phyloP scores from a whole-genome alignment of 2,329 filamentous ascomycete genomes.

The Zarea fungicola region DNA sequence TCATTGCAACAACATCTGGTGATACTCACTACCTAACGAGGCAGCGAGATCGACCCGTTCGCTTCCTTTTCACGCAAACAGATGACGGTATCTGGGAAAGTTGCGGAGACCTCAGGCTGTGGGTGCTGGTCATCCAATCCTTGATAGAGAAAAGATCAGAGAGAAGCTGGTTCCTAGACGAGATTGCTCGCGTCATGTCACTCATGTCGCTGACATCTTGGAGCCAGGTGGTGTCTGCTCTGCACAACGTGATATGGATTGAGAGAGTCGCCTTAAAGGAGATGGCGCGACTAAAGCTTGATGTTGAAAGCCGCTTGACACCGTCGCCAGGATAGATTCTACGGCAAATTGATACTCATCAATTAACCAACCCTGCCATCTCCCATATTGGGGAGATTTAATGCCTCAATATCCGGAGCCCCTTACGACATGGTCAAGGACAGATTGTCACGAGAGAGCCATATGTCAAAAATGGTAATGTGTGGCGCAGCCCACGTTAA shows the following conservation, averaged over 20 bases:
- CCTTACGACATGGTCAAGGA: too few relatives aligned
- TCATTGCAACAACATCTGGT: conserved; percentile 15
- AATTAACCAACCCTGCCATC: too few relatives aligned
- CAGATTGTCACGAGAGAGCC: too few relatives aligned
- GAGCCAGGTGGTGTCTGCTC: conserved; percentile 9
- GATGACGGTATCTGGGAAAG: conserved; percentile 4
- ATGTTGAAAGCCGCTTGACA: conserved; percentile 5
- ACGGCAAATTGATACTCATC: background rate
- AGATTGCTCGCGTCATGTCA: conserved; percentile 8
- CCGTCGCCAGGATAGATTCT: background rate
- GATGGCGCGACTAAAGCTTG: conserved; percentile 13
- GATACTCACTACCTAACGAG: conserved; percentile 12
- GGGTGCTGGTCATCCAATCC: conserved; percentile 15
- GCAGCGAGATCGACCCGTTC: background rate
- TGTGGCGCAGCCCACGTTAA: too few relatives aligned
- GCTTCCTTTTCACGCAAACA: background rate
- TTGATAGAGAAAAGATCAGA: conserved; percentile 7
- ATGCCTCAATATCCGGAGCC: too few relatives aligned
- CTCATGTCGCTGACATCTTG: conserved; percentile 5
- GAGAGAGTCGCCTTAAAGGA: conserved; percentile 10
- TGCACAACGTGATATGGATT: conserved; percentile 15
- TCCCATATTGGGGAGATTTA: too few relatives aligned
- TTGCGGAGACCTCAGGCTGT: conserved; percentile 12
- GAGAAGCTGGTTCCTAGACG: conserved; percentile 13
- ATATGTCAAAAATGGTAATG: too few relatives aligned